A percentile compares a stretch with the other conserved stretches of the same genome.
Conservation (phyloP, 805 yeast species). For the Teunomyces kruisii region DNA sequence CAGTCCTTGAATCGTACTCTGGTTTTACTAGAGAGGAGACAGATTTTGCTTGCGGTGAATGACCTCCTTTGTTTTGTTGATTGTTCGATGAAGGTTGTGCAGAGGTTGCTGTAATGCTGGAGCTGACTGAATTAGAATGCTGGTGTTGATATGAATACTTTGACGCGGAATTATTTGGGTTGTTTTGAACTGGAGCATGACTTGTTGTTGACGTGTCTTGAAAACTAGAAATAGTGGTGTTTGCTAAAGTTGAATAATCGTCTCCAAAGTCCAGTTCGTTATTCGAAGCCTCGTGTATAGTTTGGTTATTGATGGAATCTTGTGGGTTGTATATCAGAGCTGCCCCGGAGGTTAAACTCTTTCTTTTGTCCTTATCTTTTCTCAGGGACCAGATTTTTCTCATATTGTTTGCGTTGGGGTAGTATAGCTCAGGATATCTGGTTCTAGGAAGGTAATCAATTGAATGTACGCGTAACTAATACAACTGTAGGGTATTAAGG, state of each 20-base stretch:
- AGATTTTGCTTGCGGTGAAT: constrained; percentile 8
- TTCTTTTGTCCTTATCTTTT: constrained; percentile 26
- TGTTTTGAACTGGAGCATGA: not conserved
- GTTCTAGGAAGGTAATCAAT: not conserved
- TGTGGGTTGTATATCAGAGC: constrained; percentile 2
- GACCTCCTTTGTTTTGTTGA: not conserved
- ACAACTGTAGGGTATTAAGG: too few relatives aligned
- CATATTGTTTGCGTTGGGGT: constrained; percentile 18
- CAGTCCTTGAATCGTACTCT: constrained; percentile 31
- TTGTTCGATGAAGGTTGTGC: not conserved
- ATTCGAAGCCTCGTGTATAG: constrained; percentile 3
- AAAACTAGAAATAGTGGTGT: constrained; percentile 1
- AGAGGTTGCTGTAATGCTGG: constrained; percentile 4
- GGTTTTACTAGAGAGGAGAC: constrained; percentile 21
- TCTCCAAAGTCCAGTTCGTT: constrained; percentile 7
- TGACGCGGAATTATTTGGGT: not conserved
- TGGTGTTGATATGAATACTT: constrained; percentile 1
- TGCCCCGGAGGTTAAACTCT: constrained; percentile 12
- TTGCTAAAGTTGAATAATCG: constrained; percentile 11
- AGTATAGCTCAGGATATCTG: too few relatives aligned
- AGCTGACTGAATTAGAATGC: constrained; percentile 6
- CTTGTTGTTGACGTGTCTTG: constrained; percentile 5
- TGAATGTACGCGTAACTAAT: not conserved
- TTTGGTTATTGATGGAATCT: constrained; percentile 7
- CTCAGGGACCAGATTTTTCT: constrained; percentile 29